phyloP scores from a whole-genome alignment of 306 rosid genomes.

The Betula pendula region DNA sequence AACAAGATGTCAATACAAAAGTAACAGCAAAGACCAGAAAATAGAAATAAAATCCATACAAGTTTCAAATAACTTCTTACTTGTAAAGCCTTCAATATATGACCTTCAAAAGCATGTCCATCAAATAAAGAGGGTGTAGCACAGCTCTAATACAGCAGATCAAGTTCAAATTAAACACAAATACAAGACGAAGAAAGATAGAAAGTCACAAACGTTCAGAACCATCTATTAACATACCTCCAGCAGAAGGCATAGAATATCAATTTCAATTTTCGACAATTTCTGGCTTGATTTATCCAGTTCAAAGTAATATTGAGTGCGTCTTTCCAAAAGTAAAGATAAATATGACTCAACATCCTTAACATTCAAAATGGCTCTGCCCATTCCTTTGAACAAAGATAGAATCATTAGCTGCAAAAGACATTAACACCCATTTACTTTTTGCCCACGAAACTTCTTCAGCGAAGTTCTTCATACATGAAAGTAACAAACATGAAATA shows the following conservation, averaged over 20 bases:
- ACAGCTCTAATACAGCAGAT: slow-evolving; percentile 52
- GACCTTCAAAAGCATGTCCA: slow-evolving; percentile 50
- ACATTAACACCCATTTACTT: slow-evolving; percentile 22
- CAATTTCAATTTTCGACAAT: slow-evolving; percentile 60
- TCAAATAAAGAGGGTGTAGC: slow-evolving; percentile 55
- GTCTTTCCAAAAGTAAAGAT: slow-evolving; percentile 53
- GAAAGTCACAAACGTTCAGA: background rate
- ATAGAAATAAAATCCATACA: background rate
- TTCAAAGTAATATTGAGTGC: slow-evolving; percentile 38
- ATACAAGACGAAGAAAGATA: slow-evolving; percentile 11
- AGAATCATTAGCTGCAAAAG: slow-evolving; percentile 71
- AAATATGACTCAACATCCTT: slow-evolving; percentile 55
- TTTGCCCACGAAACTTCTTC: background rate
- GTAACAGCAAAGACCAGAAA: background rate
- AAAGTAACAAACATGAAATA: background rate
- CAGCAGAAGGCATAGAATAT: slow-evolving; percentile 71
- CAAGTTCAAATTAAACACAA: slow-evolving; percentile 25
- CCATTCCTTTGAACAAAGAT: slow-evolving; percentile 78
- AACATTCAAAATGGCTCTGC: slow-evolving; percentile 52
- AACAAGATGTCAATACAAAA: slow-evolving; percentile 25
- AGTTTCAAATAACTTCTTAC: slow-evolving; percentile 40
- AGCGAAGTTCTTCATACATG: background rate
- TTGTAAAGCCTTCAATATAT: slow-evolving; percentile 66
- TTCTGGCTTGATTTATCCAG: slow-evolving; percentile 34
- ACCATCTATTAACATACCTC: slow-evolving; percentile 53